A percentile compares a stretch with the other conserved stretches of the same genome.
Evolutionary conservation across 164 flowering plant genomes (phyloP).

Genomic region (Tetrastigma voinierianum): DNA sequence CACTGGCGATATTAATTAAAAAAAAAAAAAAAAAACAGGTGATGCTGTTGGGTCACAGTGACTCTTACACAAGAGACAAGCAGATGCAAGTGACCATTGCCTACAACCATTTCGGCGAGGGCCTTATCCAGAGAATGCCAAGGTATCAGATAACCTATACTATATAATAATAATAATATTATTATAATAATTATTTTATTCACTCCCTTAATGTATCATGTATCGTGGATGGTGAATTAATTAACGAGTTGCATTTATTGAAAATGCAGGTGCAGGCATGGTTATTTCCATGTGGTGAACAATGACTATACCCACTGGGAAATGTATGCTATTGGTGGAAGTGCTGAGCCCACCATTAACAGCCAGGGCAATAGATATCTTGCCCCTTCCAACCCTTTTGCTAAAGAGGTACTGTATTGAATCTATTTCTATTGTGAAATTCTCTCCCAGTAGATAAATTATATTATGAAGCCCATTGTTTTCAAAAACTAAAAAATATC

Average conservation of each 20-base stretch:
- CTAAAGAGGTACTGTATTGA: conserved; percentile 49
- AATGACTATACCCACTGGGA: conserved; percentile 78
- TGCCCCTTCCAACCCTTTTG: conserved; percentile 54
- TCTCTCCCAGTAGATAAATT: no score
- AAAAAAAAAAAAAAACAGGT: conserved; percentile 32
- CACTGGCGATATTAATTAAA: not conserved
- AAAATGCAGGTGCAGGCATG: conserved; percentile 64
- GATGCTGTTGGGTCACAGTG: conserved; percentile 69
- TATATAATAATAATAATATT: not conserved
- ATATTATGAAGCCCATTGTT: no score
- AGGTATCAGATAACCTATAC: conserved; percentile 54
- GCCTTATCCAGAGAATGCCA: conserved; percentile 78
- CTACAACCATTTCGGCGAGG: conserved; percentile 74
- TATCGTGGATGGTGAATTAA: not conserved
- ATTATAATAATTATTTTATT: not conserved
- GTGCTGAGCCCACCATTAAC: conserved; percentile 71
- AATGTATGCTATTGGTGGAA: conserved; percentile 80
- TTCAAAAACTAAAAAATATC: not conserved
- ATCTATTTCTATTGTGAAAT: no score
- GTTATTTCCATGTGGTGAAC: conserved; percentile 76
- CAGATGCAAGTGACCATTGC: conserved; percentile 75
- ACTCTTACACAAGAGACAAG: conserved; percentile 55
- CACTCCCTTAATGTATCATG: not conserved
- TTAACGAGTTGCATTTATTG: not conserved
- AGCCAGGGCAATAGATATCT: conserved; percentile 71